Evolutionary conservation across 2,329 filamentous ascomycete genomes (phyloP), one percentile per base, ranked within the genome.

Genomic region (Pyrenochaeta sp.): DNA sequence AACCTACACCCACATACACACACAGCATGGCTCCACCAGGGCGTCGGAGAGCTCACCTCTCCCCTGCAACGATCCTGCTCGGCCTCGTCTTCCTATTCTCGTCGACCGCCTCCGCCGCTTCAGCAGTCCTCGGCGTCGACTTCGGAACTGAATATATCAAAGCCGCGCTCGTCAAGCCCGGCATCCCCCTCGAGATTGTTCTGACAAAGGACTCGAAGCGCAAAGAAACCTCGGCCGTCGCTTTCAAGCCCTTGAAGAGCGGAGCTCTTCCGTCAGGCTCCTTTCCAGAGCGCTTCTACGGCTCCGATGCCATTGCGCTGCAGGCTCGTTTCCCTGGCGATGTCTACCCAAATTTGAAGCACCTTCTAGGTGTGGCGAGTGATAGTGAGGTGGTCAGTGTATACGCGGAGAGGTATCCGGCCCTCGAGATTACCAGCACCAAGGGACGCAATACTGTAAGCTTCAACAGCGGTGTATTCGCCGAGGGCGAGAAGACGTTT

Each of bases 101-200:
- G 15, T 75, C 76, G 48, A 79, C 81, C 38, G 80, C 82, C 44
- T 82, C 81, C 43, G 84, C 82, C 41, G 81, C 82, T 24, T 84
- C 90, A 7, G 90, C 90, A 39, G 92, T 97, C 13, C 79, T 99
- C 15, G 94, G 94, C 53, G 83, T 99, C 63, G 94, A 99, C 74
- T 81, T 99, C 41, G 94, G 94, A 58, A 96, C 94, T 43, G 90
- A 96, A 72, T 96, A 96, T 76, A 89, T 99, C 77, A 99, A 97
- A 78, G 93, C 93, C 19, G 86, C 89, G 10, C 83, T 99, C 28
- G 93, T 99, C 51, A 97, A 97, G 76, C 94, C 94, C 2, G 94
- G 94, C 49, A 93, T 96, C 38, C 94, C 94, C 8, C 89, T 99
- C 68, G 94, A 99, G 59, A 97, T 99, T 56, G 93, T 99, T 71